A percentile compares a stretch with the other conserved stretches of the same genome.
phyloP scores from a whole-genome alignment of 2,329 filamentous ascomycete species.

The Tolypocladium album region DNA sequence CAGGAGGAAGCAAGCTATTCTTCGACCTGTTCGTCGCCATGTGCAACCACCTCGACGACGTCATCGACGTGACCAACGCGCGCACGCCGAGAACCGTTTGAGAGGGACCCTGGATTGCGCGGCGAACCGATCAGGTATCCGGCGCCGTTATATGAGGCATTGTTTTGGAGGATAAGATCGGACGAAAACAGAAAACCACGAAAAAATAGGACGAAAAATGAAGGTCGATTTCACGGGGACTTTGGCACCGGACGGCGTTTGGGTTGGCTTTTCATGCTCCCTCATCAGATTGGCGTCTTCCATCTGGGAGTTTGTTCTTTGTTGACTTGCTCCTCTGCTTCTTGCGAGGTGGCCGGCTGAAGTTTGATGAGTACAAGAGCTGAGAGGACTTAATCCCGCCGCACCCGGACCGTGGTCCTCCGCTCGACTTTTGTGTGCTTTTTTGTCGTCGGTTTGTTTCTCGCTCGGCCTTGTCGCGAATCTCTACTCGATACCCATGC shows the following conservation, averaged over 20 bases:
- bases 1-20: constrained; percentile 80
- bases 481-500: constrained; percentile 6
- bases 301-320: constrained; percentile 30
- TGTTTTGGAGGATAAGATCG: constrained; percentile 9
- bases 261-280: constrained; percentile 19
- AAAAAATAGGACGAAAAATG: constrained; percentile 11
- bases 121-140: not conserved
- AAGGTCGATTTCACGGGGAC: constrained; percentile 11
- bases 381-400: constrained; percentile 25
- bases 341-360: constrained; percentile 37
- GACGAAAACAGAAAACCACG: constrained; percentile 7
- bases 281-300: constrained; percentile 39
- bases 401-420: constrained; percentile 14
- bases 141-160: not conserved
- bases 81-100: constrained; percentile 47
- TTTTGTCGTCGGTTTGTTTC: constrained; percentile 6
- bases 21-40: constrained; percentile 97
- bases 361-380: constrained; percentile 29
- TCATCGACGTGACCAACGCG: constrained; percentile 73
- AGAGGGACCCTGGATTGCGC: constrained; percentile 11
- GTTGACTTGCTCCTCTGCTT: constrained; percentile 32
- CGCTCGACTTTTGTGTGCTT: constrained; percentile 15
- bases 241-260: constrained; percentile 15
- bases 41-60: constrained; percentile 96
- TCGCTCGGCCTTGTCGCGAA: constrained; percentile 6